phyloP scores from a whole-genome alignment of 2,329 filamentous ascomycete genomes.

The Aspergillus sp. region DNA sequence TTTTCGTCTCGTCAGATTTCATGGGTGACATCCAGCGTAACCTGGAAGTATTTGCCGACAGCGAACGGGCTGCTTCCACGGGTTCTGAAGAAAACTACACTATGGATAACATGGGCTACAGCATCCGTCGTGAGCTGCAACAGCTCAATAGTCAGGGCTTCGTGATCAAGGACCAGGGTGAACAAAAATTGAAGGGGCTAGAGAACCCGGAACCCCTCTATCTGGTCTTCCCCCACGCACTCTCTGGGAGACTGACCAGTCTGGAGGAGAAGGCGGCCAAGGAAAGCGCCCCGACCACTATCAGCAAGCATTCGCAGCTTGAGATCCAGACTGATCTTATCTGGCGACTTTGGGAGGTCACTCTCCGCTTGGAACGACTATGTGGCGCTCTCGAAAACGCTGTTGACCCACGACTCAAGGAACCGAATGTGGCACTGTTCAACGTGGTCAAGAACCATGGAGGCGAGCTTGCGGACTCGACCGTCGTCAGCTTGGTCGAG shows the following conservation, averaged over 20 bases:
- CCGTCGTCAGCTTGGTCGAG: slow-evolving; percentile 82
- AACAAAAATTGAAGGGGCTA: slow-evolving; percentile 89
- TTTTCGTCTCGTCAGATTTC: slow-evolving; percentile 93
- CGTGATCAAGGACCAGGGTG: slow-evolving; percentile 91
- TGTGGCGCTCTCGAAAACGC: slow-evolving; percentile 78
- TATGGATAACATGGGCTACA: slow-evolving; percentile 63
- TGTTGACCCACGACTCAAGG: slow-evolving; percentile 55
- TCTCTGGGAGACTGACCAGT: slow-evolving; percentile 59
- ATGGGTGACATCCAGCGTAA: slow-evolving; percentile 91
- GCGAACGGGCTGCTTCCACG: slow-evolving; percentile 60
- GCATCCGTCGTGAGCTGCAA: slow-evolving; percentile 79
- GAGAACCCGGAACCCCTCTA: slow-evolving; percentile 97
- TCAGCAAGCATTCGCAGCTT: slow-evolving; percentile 56
- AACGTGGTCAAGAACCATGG: slow-evolving; percentile 64
- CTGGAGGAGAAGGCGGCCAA: slow-evolving; percentile 43
- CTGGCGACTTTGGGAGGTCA: slow-evolving; percentile 84
- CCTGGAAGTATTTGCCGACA: slow-evolving; percentile 79
- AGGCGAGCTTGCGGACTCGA: slow-evolving; percentile 79
- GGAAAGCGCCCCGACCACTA: slow-evolving; percentile 44
- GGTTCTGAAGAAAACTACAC: slow-evolving; percentile 66
- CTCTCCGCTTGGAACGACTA: slow-evolving; percentile 82
- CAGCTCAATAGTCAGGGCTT: slow-evolving; percentile 86
- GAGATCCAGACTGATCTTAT: slow-evolving; percentile 77
- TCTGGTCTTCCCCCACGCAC: slow-evolving; percentile 83
- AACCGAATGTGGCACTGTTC: slow-evolving; percentile 74